Conservation (phyloP, 2,329 filamentous ascomycete species). For the Thermoascus crustaceus region DNA sequence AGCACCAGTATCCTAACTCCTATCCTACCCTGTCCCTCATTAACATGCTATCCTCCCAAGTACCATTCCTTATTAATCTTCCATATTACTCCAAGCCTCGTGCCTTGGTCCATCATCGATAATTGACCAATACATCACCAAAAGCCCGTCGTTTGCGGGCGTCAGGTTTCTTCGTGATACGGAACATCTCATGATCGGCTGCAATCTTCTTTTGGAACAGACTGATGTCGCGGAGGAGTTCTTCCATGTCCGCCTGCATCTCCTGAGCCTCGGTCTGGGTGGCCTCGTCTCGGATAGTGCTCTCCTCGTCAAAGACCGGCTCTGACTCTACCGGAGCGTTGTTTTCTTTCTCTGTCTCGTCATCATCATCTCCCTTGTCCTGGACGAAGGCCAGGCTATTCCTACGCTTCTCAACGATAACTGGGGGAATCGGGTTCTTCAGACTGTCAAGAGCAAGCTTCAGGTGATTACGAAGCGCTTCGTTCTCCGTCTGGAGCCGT, state of each 20-base stretch:
- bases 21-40: background rate
- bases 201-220: constrained; percentile 79
- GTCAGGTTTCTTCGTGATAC: constrained; percentile 16
- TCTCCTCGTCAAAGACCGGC: constrained; percentile 18
- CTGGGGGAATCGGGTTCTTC: constrained; percentile 76
- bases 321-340: constrained; percentile 22
- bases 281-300: constrained; percentile 35
- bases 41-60: too few species aligned
- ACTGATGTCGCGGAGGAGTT: constrained; percentile 69
- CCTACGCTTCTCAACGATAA: constrained; percentile 24
- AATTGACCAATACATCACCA: constrained; percentile 20
- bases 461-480: constrained; percentile 77
- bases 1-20: background rate
- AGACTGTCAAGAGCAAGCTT: constrained; percentile 77
- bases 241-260: constrained; percentile 77
- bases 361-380: constrained; percentile 53
- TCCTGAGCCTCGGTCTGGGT: constrained; percentile 45
- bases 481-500: constrained; percentile 80
- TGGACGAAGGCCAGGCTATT: constrained; percentile 37
- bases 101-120: too few species aligned
- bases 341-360: constrained; percentile 36
- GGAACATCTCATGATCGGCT: constrained; percentile 54
- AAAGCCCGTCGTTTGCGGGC: constrained; percentile 23
- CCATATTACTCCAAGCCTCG: too few species aligned
- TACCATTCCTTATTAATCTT: too few species aligned